Evolutionary conservation across 2,329 filamentous ascomycete species (phyloP).

Genomic region (Emergomyces orientalis): DNA sequence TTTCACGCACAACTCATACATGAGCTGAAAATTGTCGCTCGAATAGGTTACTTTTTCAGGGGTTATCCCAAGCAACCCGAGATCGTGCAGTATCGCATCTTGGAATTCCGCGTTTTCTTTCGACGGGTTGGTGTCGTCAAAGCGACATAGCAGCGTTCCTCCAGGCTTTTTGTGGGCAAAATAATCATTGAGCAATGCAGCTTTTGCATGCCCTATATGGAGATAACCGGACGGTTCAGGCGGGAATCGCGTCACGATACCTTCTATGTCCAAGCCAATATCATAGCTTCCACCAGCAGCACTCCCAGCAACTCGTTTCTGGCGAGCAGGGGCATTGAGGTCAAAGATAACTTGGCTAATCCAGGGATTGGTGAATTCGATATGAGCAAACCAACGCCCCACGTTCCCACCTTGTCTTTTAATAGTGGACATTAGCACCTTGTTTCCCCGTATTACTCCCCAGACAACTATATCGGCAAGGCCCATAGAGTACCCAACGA

Average conservation of each 20-base stretch:
- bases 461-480: slow-evolving; percentile 68
- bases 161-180: too few relatives aligned
- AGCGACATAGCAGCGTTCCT: slow-evolving; percentile 64
- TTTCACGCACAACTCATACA: slow-evolving; percentile 69
- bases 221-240: slow-evolving; percentile 66
- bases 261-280: slow-evolving; percentile 74
- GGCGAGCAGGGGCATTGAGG: slow-evolving; percentile 57
- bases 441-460: too few relatives aligned
- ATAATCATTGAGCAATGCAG: slow-evolving; percentile 26
- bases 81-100: slow-evolving; percentile 78
- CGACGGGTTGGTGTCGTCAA: slow-evolving; percentile 86
- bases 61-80: slow-evolving; percentile 73
- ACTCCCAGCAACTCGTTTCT: slow-evolving; percentile 58
- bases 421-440: slow-evolving; percentile 70
- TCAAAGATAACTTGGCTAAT: slow-evolving; percentile 61
- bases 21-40: slow-evolving; percentile 78
- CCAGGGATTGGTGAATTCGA: slow-evolving; percentile 74
- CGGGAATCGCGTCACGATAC: slow-evolving; percentile 84
- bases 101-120: slow-evolving; percentile 92
- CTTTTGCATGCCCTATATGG: slow-evolving; percentile 24
- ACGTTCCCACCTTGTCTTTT: slow-evolving; percentile 68
- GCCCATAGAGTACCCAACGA: slow-evolving; percentile 69
- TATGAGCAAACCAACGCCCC: slow-evolving; percentile 75
- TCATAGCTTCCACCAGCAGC: slow-evolving; percentile 83
- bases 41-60: slow-evolving; percentile 74